A percentile compares a stretch with the other conserved stretches of the same genome.
These are phyloP conservation scores for Auriscalpium microsporum DNA, from an alignment of 768 basidiomycete genomes.

Conservation along the genomic window DNA sequence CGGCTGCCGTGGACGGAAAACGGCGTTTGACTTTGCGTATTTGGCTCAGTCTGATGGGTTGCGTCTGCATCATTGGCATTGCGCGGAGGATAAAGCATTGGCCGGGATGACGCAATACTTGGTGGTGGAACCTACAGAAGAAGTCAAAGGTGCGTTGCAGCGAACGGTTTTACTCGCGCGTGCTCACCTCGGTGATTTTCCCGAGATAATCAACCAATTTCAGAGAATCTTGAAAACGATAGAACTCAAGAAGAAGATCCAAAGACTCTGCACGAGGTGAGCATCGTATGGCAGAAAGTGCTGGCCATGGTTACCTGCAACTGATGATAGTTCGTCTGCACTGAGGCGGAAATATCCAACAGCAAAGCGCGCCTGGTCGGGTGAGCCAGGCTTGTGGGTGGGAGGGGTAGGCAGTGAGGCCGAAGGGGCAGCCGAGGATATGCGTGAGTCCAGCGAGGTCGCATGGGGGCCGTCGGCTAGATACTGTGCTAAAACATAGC, in stretches of 20 bases:
- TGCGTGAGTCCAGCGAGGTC: conserved; percentile 64
- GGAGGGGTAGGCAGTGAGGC: conserved; percentile 77
- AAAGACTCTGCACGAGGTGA: conserved; percentile 6
- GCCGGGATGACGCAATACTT: conserved; percentile 8
- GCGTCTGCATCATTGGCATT: conserved; percentile 1
- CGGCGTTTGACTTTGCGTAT: not conserved
- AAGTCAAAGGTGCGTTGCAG: not conserved
- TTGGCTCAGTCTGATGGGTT: not conserved
- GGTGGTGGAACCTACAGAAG: conserved; percentile 10
- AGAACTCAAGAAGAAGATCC: conserved; percentile 13
- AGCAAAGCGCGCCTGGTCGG: conserved; percentile 59
- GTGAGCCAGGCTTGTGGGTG: conserved; percentile 64
- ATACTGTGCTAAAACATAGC: conserved; percentile 69
- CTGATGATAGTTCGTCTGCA: conserved; percentile 45
- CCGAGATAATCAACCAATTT: conserved; percentile 13
- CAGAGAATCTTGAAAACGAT: conserved; percentile 10
- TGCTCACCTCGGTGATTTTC: conserved; percentile 5
- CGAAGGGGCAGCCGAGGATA: conserved; percentile 62
- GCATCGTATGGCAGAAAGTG: not conserved
- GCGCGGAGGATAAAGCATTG: conserved; percentile 8
- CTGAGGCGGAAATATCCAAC: conserved; percentile 60
- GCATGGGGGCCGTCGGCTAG: conserved; percentile 67
- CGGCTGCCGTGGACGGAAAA: not conserved
- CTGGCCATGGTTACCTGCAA: conserved; percentile 43
- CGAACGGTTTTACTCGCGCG: not conserved